Base-by-base conservation (phyloP, 2,329 filamentous ascomycete genomes). In the Colletotrichum eleusines region DNA sequence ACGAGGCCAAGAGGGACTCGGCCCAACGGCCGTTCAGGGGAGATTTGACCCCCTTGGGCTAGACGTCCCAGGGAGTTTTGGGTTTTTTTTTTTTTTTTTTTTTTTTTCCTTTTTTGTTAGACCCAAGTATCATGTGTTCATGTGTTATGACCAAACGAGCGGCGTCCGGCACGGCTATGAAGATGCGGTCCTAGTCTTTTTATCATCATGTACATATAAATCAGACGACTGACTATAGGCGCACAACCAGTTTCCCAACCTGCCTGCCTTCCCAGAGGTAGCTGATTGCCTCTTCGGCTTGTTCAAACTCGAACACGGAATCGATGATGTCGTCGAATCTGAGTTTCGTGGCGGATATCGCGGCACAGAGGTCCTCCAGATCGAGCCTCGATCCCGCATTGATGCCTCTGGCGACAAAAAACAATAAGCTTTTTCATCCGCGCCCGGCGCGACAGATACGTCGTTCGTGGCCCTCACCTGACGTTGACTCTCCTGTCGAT, bases 21-120 rank as follows among this genome's bases (percentile, higher is more conserved):
- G 33, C 74, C 42, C 75, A 81, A 66, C 73, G 77, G 61, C 81
- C 81, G 5, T 82, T 79, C 50, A 76, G 78, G 50, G 77, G 76
- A 11, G 74, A 72, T 2, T 35, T 78, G 70, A 81, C 81, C 28
- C 81, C 81, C 6, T 60, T 77, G 54, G 79, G 77, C 9, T 70
- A 48, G 50, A 50, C 4, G 1, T 14, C 9, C n/a, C n/a, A n/a
- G n/a, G n/a, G n/a, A n/a, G n/a, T n/a, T n/a, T n/a, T n/a, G 9
- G 33, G 33, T 8, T 35, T 35, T 11, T 35, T 11, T 1, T 33
- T 7, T 4, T 33, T 3, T 33, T 33, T 33, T 33, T 33, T 33
- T 7, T 33, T n/a, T n/a, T n/a, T n/a, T n/a, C n/a, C n/a, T n/a
- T n/a, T n/a, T 28, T 7, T 7, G 23, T 6, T 31, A 31, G 18